Evolutionary conservation across 768 basidiomycete genomes (phyloP).

Genomic region (Amanita fuliginea): DNA sequence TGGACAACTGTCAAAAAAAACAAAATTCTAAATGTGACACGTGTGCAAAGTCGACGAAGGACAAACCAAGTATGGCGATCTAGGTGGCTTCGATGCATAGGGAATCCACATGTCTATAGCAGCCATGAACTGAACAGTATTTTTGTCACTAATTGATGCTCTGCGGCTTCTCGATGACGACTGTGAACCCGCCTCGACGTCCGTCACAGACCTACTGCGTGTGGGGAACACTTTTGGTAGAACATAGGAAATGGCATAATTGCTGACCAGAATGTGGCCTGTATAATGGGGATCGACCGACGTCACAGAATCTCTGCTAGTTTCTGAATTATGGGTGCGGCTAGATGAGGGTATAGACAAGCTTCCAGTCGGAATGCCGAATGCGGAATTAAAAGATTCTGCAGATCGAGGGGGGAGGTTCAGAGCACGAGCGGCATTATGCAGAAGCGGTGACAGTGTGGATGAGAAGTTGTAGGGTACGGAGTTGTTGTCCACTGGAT

Average conservation of each 20-base stretch:
- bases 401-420: conserved; percentile 50
- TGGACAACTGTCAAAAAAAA: conserved; percentile 41
- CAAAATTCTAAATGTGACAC: conserved; percentile 5
- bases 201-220: conserved; percentile 17
- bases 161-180: conserved; percentile 31
- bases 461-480: conserved; percentile 70
- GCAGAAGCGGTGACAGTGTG: conserved; percentile 46
- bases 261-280: conserved; percentile 66
- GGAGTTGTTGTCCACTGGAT: conserved; percentile 63
- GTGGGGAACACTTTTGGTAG: conserved; percentile 55
- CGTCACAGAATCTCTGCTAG: conserved; percentile 21
- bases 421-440: conserved; percentile 58
- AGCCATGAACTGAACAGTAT: conserved; percentile 65
- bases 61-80: conserved; percentile 64
- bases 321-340: conserved; percentile 25
- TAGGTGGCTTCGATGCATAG: conserved; percentile 53
- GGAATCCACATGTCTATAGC: conserved; percentile 72
- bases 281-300: conserved; percentile 59
- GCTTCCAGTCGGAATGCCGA: conserved; percentile 29
- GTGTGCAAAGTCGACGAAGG: neutral
- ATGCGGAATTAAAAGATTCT: conserved; percentile 50
- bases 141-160: conserved; percentile 47
- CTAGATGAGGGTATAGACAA: conserved; percentile 20
- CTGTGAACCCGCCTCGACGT: conserved; percentile 16
- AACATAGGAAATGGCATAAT: conserved; percentile 68